A percentile compares a stretch with the other conserved stretches of the same genome.
These are phyloP conservation scores for Blastobotrys elegans DNA, from an alignment of 1,139 yeast genomes.

Conservation along the genomic window DNA sequence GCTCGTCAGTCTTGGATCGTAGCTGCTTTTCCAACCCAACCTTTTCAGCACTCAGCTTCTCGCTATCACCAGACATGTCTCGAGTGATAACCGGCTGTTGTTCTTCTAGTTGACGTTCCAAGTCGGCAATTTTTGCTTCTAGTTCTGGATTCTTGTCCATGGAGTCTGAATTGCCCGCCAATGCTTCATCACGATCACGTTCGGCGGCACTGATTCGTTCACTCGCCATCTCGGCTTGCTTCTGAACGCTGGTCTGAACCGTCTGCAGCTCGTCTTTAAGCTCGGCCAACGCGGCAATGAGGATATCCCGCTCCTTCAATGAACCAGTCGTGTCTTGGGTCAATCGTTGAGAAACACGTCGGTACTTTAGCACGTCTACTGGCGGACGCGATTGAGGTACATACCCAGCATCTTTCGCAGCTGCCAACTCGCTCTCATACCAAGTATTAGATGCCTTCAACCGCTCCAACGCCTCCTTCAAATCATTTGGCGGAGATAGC, in stretches of 20 bases:
- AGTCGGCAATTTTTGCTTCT: conserved; percentile 7
- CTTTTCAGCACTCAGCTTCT: conserved; percentile 18
- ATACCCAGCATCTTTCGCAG: conserved; percentile 30
- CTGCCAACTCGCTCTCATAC: conserved; percentile 32
- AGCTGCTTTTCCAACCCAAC: conserved; percentile 25
- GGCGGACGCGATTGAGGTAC: conserved; percentile 29
- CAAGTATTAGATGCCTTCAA: conserved; percentile 34
- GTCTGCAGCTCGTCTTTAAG: conserved; percentile 33
- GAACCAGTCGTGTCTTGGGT: conserved; percentile 27
- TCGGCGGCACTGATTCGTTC: conserved; percentile 28
- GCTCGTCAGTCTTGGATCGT: conserved; percentile 26
- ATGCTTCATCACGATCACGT: conserved; percentile 25
- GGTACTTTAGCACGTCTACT: conserved; percentile 28
- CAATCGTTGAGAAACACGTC: conserved; percentile 30
- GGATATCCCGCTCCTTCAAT: conserved; percentile 28
- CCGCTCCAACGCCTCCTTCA: conserved; percentile 27
- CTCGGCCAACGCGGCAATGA: conserved; percentile 30
- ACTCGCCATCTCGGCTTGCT: conserved; percentile 35
- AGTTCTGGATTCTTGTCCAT: conserved; percentile 2
- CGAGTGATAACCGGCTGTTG: neutral
- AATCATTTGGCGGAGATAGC: conserved; percentile 8
- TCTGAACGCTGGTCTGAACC: conserved; percentile 30
- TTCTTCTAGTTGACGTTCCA: conserved; percentile 10
- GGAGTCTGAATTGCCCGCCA: conserved; percentile 4
- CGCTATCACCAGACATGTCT: conserved; percentile 7